These are phyloP conservation scores for Picochlorum sp. DNA, from an alignment of 139 green algal species.

Conservation along the genomic window DNA sequence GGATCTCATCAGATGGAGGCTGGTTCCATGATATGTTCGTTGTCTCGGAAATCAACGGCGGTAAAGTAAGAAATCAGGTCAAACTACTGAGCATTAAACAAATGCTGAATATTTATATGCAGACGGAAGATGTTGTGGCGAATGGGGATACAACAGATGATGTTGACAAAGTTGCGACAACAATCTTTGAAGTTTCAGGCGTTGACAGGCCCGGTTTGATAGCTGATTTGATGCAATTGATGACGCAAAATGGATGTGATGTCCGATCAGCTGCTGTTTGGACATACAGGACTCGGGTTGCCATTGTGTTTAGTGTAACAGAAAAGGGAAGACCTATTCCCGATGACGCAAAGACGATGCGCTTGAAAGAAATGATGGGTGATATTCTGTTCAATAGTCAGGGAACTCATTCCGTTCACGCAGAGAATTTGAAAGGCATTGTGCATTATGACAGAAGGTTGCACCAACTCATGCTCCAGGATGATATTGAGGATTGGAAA, in stretches of 20 bases:
- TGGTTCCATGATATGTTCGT: slow-evolving; percentile 98
- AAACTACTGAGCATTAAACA: slow-evolving; percentile 73
- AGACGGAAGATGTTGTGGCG: slow-evolving; percentile 33
- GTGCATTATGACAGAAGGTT: slow-evolving; percentile 84
- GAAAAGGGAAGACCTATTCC: slow-evolving; percentile 53
- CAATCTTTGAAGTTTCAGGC: slow-evolving; percentile 84
- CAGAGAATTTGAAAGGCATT: slow-evolving; percentile 43
- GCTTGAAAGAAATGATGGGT: slow-evolving; percentile 54
- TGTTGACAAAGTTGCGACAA: slow-evolving; percentile 32
- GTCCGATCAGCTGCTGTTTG: slow-evolving; percentile 76
- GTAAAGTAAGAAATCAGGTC: slow-evolving; percentile 60
- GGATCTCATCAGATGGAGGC: slow-evolving; percentile 84
- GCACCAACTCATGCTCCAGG: slow-evolving; percentile 81
- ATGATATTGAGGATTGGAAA: slow-evolving; percentile 33
- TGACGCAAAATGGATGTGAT: slow-evolving; percentile 73
- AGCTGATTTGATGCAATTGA: slow-evolving; percentile 68
- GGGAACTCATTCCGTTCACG: neutral
- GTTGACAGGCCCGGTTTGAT: slow-evolving; percentile 74
- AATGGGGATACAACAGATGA: slow-evolving; percentile 44
- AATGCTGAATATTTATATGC: slow-evolving; percentile 57
- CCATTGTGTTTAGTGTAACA: slow-evolving; percentile 71
- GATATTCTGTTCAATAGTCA: slow-evolving; percentile 47
- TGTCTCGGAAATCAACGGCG: slow-evolving; percentile 62
- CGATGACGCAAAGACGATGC: slow-evolving; percentile 49
- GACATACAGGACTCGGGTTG: slow-evolving; percentile 68